A percentile compares a stretch with the other conserved stretches of the same genome.
Evolutionary conservation across 306 rosid species (phyloP).

Genomic region (Fragaria ananassa): DNA sequence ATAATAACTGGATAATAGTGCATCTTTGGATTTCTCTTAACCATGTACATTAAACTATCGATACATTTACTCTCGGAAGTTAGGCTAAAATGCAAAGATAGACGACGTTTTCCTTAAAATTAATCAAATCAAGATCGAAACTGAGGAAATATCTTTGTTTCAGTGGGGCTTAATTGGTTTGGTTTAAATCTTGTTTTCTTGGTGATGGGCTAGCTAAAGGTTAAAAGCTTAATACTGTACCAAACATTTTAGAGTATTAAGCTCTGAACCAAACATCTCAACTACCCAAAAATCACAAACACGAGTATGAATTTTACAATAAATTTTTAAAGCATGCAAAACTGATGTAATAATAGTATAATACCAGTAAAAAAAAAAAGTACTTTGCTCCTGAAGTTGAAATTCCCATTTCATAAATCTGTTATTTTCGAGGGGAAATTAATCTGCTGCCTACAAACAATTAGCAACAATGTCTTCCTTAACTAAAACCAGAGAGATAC

Average conservation of each 20-base stretch:
- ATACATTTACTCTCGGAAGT: too few relatives aligned
- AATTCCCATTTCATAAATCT: not conserved
- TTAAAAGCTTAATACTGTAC: too few relatives aligned
- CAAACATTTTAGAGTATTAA: too few relatives aligned
- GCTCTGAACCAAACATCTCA: not conserved
- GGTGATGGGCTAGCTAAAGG: not conserved
- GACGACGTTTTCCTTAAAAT: too few relatives aligned
- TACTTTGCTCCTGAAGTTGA: not conserved
- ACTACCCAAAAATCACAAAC: not conserved
- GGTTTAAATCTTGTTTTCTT: too few relatives aligned
- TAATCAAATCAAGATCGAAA: too few relatives aligned
- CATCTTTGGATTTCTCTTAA: not conserved
- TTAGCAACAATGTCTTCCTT: not conserved
- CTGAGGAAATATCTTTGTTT: too few relatives aligned
- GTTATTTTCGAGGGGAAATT: not conserved
- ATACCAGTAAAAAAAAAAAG: too few relatives aligned
- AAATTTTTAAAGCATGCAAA: not conserved
- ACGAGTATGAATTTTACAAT: not conserved
- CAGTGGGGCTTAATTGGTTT: too few relatives aligned
- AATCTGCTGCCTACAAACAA: too few relatives aligned
- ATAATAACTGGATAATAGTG: not conserved
- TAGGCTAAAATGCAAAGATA: too few relatives aligned
- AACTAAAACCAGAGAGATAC: not conserved
- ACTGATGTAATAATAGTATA: not conserved
- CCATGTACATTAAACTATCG: too few relatives aligned